Evolutionary conservation across 768 basidiomycete species (phyloP).

Genomic region (Hygrocybe punicea): DNA sequence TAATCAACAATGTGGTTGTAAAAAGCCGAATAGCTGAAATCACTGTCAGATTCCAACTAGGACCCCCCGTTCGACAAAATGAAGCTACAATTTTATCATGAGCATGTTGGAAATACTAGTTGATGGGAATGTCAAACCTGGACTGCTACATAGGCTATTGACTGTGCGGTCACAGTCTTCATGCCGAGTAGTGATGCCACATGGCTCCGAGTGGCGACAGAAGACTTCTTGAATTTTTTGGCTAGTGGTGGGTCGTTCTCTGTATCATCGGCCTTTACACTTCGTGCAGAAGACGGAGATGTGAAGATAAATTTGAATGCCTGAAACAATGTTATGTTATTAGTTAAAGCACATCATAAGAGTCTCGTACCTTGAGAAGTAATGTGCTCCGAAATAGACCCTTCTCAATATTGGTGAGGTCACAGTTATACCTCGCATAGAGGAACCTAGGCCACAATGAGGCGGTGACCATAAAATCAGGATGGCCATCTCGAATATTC

Average conservation of each 20-base stretch:
- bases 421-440: constrained; percentile 11
- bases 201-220: constrained; percentile 2
- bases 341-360: background rate
- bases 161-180: background rate
- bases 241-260: background rate
- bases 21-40: background rate
- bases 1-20: constrained; percentile 1
- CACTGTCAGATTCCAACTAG: background rate
- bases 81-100: too few relatives aligned
- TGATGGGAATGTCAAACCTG: background rate
- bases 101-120: too few relatives aligned
- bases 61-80: too few relatives aligned
- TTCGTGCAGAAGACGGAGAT: constrained; percentile 14
- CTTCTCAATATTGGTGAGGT: constrained; percentile 9
- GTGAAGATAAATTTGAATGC: constrained; percentile 19
- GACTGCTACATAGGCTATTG: constrained; percentile 8
- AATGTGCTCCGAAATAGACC: constrained; percentile 18
- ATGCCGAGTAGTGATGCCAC: constrained; percentile 4
- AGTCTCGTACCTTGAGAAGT: constrained; percentile 16
- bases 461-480: constrained; percentile 14
- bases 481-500: constrained; percentile 14
- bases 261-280: background rate
- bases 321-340: constrained; percentile 7
- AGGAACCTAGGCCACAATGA: constrained; percentile 19
- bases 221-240: background rate